phyloP scores from a whole-genome alignment of 2,329 filamentous ascomycete genomes.

The Apiospora malaysiana region DNA sequence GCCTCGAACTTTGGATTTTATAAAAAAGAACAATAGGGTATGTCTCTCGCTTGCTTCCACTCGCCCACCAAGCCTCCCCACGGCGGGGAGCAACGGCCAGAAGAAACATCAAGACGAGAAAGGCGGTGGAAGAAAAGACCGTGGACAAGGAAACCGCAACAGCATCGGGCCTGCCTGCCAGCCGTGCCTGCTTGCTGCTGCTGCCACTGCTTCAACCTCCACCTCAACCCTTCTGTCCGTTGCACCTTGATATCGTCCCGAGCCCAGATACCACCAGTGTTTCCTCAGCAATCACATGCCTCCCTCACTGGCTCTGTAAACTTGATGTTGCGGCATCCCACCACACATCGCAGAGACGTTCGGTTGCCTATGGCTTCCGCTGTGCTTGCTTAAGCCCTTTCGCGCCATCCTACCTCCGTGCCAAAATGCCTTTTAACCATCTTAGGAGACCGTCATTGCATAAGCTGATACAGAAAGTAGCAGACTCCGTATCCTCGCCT shows the following conservation, averaged over 20 bases:
- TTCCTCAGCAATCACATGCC: neutral
- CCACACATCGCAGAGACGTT: neutral
- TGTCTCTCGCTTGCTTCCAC: conserved; percentile 8
- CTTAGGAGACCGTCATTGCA: conserved; percentile 23
- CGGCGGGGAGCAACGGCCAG: neutral
- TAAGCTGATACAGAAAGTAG: conserved; percentile 26
- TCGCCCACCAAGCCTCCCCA: neutral
- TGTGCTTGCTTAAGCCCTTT: neutral
- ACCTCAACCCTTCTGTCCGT: neutral
- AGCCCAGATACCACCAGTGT: neutral
- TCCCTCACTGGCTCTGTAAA: neutral
- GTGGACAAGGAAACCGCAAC: conserved; percentile 4
- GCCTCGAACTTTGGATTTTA: neutral
- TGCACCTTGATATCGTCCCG: conserved; percentile 7
- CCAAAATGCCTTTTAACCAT: conserved; percentile 26
- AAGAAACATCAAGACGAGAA: conserved; percentile 9
- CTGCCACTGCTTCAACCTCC: neutral
- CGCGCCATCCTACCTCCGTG: conserved; percentile 23
- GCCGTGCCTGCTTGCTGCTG: neutral
- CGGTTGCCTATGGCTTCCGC: neutral
- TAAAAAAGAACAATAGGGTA: conserved; percentile 10
- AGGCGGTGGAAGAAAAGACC: conserved; percentile 8
- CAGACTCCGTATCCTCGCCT: conserved; percentile 23
- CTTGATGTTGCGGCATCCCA: neutral
- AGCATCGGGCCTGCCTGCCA: neutral